Evolutionary conservation across 495 filamentous ascomycete genomes (phyloP).

Genomic region (Choiromyces venosus): DNA sequence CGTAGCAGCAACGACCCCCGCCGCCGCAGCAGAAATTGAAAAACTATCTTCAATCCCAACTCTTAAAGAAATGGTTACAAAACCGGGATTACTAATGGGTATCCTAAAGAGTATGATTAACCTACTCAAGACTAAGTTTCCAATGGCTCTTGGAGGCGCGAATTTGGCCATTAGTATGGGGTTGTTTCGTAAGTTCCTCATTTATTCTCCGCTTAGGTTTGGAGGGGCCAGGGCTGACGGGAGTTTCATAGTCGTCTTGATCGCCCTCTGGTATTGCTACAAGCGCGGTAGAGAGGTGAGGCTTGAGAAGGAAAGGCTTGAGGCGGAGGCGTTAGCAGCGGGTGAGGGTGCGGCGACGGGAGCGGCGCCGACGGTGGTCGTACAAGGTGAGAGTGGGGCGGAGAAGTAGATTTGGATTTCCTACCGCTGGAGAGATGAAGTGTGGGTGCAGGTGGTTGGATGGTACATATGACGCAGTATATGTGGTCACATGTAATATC

Average conservation of each 20-base stretch:
- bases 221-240: neutral
- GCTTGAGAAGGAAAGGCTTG: slow-evolving; percentile 58
- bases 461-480: neutral
- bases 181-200: slow-evolving; percentile 62
- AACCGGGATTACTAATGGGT: slow-evolving; percentile 73
- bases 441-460: neutral
- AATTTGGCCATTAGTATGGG: slow-evolving; percentile 83
- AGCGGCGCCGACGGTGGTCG: neutral
- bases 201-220: neutral
- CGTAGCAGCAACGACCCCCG: slow-evolving; percentile 26
- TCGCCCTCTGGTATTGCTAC: slow-evolving; percentile 95
- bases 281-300: slow-evolving; percentile 83
- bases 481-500: neutral
- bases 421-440: neutral
- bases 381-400: neutral
- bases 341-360: neutral
- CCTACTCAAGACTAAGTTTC: slow-evolving; percentile 75
- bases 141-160: slow-evolving; percentile 70
- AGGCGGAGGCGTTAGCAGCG: neutral
- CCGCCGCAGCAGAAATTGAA: slow-evolving; percentile 48
- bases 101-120: slow-evolving; percentile 82
- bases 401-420: neutral
- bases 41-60: slow-evolving; percentile 53
- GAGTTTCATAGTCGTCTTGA: slow-evolving; percentile 61
- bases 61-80: slow-evolving; percentile 74